Evolutionary conservation across 164 flowering plant species (phyloP).

Genomic region (Dillenia turbinata): DNA sequence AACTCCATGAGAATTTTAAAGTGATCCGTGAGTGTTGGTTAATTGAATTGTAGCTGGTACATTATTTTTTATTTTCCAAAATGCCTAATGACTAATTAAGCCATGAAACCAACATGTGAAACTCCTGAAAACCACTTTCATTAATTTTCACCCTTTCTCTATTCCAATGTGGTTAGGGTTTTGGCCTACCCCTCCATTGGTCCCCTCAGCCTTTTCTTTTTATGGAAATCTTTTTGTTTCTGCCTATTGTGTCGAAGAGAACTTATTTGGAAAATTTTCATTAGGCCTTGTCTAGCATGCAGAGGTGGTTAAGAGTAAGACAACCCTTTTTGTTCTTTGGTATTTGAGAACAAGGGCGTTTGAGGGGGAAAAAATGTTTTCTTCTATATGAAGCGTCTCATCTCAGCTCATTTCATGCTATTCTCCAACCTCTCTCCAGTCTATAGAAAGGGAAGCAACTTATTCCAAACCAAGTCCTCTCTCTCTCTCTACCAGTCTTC

Average conservation of each 20-base stretch:
- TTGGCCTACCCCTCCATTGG: slow-evolving; percentile 18
- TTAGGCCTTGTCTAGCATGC: neutral
- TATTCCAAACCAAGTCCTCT: neutral
- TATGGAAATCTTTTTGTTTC: slow-evolving; percentile 15
- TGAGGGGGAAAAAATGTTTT: neutral
- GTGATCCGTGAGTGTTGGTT: no score
- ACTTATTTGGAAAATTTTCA: slow-evolving; percentile 5
- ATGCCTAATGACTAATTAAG: no score
- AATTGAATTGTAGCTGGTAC: no score
- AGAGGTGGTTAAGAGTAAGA: slow-evolving; percentile 20
- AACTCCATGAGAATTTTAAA: no score
- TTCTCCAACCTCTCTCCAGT: no score
- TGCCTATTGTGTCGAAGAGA: slow-evolving; percentile 5
- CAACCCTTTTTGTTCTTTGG: slow-evolving; percentile 8
- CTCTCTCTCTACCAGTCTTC: neutral
- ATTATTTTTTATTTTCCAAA: no score
- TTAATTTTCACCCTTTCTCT: slow-evolving; percentile 23
- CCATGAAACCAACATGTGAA: no score
- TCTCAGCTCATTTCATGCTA: neutral
- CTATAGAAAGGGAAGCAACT: no score
- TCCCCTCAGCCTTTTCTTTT: neutral
- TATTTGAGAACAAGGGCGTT: neutral
- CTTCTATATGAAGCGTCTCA: neutral
- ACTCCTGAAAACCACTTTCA: slow-evolving; percentile 6
- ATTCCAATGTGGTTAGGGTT: slow-evolving; percentile 21